Conservation (phyloP, 768 basidiomycete species). For the Tulasnella sp. region DNA sequence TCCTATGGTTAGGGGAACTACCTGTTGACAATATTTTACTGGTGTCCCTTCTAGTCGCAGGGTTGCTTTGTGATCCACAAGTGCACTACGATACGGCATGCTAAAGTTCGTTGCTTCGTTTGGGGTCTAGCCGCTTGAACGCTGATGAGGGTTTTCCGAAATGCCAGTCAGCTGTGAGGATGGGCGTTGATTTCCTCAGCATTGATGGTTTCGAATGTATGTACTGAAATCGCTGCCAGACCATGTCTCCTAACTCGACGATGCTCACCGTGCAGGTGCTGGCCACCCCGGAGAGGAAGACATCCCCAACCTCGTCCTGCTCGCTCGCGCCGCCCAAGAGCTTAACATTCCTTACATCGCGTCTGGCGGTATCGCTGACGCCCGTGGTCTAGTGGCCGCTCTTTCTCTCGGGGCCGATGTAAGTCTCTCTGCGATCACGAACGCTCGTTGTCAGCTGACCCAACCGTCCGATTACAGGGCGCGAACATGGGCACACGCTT, state of each 20-base stretch:
- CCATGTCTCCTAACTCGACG: not conserved
- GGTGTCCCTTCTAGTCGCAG: conserved; percentile 28
- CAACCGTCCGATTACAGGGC: conserved; percentile 40
- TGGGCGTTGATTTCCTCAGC: conserved; percentile 78
- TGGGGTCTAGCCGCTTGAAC: not conserved
- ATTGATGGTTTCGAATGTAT: conserved; percentile 88
- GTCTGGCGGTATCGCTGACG: conserved; percentile 84
- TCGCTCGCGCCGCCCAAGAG: conserved; percentile 78
- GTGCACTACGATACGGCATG: conserved; percentile 77
- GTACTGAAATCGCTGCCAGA: conserved; percentile 19
- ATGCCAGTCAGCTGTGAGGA: conserved; percentile 49
- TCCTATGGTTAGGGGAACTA: not conserved
- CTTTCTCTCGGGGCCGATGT: conserved; percentile 72
- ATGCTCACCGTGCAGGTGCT: conserved; percentile 46
- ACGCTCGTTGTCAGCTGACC: not conserved
- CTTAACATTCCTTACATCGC: conserved; percentile 79
- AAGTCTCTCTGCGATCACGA: conserved; percentile 24
- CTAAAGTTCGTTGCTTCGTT: conserved; percentile 41
- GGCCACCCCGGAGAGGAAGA: conserved; percentile 95
- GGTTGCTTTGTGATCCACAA: conserved; percentile 80
- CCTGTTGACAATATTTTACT: not conserved
- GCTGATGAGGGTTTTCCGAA: not conserved
- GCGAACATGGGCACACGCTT: conserved; percentile 87
- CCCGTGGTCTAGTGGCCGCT: conserved; percentile 69
- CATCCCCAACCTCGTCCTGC: conserved; percentile 73